These are phyloP conservation scores for Trapa bicornis DNA, from an alignment of 345 rosid genomes.

Conservation along the genomic window DNA sequence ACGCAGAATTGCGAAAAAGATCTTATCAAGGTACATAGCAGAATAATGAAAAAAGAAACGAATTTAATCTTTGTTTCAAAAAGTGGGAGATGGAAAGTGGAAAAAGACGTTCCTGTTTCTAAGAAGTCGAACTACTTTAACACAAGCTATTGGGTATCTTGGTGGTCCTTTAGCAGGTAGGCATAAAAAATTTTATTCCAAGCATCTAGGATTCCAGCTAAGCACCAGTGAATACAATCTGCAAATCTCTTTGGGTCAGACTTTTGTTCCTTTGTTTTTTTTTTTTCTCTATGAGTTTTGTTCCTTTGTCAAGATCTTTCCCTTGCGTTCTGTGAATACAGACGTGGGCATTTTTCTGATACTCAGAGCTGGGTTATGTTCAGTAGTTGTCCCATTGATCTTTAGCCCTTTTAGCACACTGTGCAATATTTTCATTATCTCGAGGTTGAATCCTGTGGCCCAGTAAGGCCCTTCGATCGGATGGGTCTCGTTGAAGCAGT, in stretches of 20 bases:
- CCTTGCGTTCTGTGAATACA: conserved; percentile 68
- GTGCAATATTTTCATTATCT: conserved; percentile 53
- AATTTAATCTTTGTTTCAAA: too few relatives aligned
- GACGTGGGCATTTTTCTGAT: conserved; percentile 76
- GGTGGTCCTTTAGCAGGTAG: conserved; percentile 42
- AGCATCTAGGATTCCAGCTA: conserved; percentile 86
- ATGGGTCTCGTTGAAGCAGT: conserved; percentile 59
- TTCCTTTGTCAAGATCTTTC: conserved; percentile 65
- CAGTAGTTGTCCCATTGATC: conserved; percentile 42
- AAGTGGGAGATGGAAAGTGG: background rate
- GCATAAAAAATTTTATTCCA: conserved; percentile 85
- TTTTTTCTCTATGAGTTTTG: conserved; percentile 22
- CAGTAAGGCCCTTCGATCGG: conserved; percentile 57
- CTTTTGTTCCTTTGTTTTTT: conserved; percentile 42
- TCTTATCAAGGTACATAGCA: background rate
- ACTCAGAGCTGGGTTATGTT: conserved; percentile 73
- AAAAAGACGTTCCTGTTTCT: background rate
- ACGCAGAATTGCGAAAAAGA: background rate
- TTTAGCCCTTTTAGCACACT: conserved; percentile 31
- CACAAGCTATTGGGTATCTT: conserved; percentile 13
- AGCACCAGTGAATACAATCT: conserved; percentile 92
- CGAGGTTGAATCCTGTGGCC: conserved; percentile 83
- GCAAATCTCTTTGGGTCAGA: conserved; percentile 53
- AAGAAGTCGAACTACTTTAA: background rate
- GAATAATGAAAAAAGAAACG: background rate